Conservation (phyloP, 208 protist species). For the Tritrichomonas foetus region DNA sequence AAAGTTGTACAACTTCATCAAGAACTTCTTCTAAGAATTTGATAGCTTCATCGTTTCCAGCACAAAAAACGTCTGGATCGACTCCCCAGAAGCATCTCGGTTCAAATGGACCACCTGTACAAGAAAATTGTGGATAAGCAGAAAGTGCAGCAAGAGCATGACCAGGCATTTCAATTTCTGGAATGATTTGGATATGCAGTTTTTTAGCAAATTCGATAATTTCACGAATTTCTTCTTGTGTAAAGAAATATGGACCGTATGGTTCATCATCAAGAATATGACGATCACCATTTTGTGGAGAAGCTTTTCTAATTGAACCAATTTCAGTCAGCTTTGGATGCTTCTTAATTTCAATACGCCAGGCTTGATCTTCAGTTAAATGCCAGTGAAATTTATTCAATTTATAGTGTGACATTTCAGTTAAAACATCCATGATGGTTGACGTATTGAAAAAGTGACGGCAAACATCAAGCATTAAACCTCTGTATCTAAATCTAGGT, state of each 20-base stretch:
- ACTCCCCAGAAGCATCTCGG: not conserved
- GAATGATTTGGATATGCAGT: conserved; percentile 10
- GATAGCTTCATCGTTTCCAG: not conserved
- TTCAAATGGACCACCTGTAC: not conserved
- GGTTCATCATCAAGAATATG: not conserved
- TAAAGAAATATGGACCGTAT: not conserved
- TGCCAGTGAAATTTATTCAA: conserved; percentile 38
- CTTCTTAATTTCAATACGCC: not conserved
- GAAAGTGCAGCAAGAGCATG: not conserved
- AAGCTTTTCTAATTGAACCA: not conserved
- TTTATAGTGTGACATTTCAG: not conserved
- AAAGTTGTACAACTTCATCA: not conserved
- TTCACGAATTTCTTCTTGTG: conserved; percentile 9
- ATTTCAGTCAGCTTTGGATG: not conserved
- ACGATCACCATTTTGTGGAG: not conserved
- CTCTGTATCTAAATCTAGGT: not conserved
- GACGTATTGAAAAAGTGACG: not conserved
- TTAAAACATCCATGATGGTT: not conserved
- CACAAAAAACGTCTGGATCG: not conserved
- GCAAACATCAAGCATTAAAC: conserved; percentile 40
- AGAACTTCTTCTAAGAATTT: not conserved
- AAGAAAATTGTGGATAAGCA: not conserved
- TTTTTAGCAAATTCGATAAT: conserved; percentile 29
- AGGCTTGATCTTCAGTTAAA: not conserved
- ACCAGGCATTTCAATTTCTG: conserved; percentile 43